Evolutionary conservation across 257 asterid species (phyloP).

Genomic region (Solanum sejunctum): DNA sequence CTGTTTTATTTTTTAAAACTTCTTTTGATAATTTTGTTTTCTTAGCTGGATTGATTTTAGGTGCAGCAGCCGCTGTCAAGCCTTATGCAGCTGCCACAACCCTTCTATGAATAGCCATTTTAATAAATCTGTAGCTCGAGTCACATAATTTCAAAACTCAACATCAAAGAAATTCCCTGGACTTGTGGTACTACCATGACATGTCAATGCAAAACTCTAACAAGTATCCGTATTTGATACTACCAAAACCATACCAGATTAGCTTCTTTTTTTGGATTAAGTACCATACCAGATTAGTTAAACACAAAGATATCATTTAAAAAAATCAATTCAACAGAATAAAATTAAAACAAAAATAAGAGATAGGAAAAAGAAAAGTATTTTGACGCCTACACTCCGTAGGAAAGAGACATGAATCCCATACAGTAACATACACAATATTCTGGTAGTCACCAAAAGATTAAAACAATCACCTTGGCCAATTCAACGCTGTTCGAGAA

Average conservation of each 20-base stretch:
- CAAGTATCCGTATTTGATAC: not conserved
- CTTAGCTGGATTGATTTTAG: not conserved
- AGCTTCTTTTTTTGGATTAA: not conserved
- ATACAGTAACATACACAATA: not conserved
- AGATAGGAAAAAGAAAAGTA: not conserved
- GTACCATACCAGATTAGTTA: not conserved
- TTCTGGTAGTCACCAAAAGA: not conserved
- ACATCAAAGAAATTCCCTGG: not conserved
- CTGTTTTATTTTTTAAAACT: too few species aligned
- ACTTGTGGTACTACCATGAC: not conserved
- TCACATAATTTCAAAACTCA: not conserved
- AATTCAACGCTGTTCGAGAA: conserved; percentile 55
- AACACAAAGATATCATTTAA: not conserved
- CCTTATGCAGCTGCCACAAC: not conserved
- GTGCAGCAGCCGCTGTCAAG: not conserved
- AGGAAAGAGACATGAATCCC: not conserved
- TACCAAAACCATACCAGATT: not conserved
- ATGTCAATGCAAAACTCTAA: not conserved
- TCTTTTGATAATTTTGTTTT: not conserved
- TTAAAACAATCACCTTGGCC: conserved; percentile 46
- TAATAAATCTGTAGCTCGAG: not conserved
- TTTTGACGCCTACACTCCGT: not conserved
- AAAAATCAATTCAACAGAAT: not conserved
- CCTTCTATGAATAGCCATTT: not conserved
- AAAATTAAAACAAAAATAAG: not conserved